Conservation (phyloP, 1,284 basidiomycete species). For the Pterulicium gracile region DNA sequence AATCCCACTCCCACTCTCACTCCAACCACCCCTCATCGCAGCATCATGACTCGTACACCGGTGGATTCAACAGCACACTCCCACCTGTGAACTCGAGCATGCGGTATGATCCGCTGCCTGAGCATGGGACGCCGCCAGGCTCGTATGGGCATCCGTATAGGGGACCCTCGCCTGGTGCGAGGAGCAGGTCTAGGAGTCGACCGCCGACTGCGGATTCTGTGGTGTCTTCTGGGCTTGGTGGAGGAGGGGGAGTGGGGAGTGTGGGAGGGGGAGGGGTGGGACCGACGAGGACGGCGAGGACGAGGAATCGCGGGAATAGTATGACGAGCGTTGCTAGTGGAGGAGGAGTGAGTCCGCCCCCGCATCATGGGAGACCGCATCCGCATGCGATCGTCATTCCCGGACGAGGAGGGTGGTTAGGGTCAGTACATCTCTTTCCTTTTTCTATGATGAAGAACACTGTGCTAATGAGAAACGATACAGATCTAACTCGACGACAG, state of each 20-base stretch:
- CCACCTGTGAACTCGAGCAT: slow-evolving; percentile 50
- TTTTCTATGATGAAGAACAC: too few species aligned
- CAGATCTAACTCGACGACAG: slow-evolving; percentile 7
- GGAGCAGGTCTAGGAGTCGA: slow-evolving; percentile 9
- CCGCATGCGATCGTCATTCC: slow-evolving; percentile 53
- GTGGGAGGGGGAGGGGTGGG: slow-evolving; percentile 23
- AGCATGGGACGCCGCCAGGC: slow-evolving; percentile 13
- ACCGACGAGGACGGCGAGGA: slow-evolving; percentile 35
- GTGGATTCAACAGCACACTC: slow-evolving; percentile 46
- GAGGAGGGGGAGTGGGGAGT: too few species aligned
- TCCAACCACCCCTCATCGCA: background rate
- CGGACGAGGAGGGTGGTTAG: slow-evolving; percentile 15
- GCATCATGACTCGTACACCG: slow-evolving; percentile 8
- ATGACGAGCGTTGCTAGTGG: slow-evolving; percentile 39
- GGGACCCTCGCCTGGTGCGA: background rate
- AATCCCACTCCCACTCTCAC: slow-evolving; percentile 9
- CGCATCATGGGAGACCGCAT: slow-evolving; percentile 26
- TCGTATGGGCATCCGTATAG: background rate
- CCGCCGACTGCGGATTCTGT: too few species aligned
- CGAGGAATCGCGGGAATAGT: slow-evolving; percentile 36
- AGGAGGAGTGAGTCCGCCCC: slow-evolving; percentile 21
- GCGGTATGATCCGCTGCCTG: slow-evolving; percentile 41
- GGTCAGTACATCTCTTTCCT: too few species aligned
- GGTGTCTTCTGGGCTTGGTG: too few species aligned
- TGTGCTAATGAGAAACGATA: slow-evolving; percentile 4